Base-by-base conservation (phyloP, 2,329 filamentous ascomycete species). In the Colletotrichum brevisporum region DNA sequence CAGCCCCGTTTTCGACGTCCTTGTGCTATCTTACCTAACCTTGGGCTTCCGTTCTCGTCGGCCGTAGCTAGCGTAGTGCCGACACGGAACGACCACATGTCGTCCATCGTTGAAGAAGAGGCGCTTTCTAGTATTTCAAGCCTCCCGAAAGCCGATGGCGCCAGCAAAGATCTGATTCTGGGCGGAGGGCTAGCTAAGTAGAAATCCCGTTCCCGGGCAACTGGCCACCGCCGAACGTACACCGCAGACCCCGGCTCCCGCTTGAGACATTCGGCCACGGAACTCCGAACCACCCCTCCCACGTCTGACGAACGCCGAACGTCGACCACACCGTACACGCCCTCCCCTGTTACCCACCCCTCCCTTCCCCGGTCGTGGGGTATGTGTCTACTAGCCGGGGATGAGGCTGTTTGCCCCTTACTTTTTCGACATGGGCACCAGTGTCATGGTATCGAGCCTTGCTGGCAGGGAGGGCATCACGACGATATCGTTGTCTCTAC, bases 91-190 rank as follows among this genome's bases (percentile, higher is more conserved):
- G 24, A 36, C 51, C 50, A 59, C 62, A 54, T 63, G 31, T 65
- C 24, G 54, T 26, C 55, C 66, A 18, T 69, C 66, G 66, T 60
- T 66, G 66, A 69, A 69, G 66, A 66, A 66, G 43, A 60, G 62
- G 50, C 51, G 66, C 21, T 9, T 47, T 16, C 48, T 36, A 50
- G 16, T 47, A 36, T 36, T 36, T 50, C 61, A 68, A 68, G 55
- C 66, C 66, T 60, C 62, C 66, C 62, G 55, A 53, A 9, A 27
- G 55, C 50, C 62, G 41, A 51, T 41, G 27, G 31, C 55, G 51
- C 55, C 62, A 43, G 55, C 36, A 13, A 36, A 39, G 24, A 27
- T 26, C 18, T 52, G 60, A 57, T 65, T 13, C n/a, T 41, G 12
- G 48, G 36, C 52, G 61, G 55, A 39, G 51, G 41, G n/a, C 62